Base-by-base conservation (phyloP, 208 protist species). In the Leishmania tarentolae region DNA sequence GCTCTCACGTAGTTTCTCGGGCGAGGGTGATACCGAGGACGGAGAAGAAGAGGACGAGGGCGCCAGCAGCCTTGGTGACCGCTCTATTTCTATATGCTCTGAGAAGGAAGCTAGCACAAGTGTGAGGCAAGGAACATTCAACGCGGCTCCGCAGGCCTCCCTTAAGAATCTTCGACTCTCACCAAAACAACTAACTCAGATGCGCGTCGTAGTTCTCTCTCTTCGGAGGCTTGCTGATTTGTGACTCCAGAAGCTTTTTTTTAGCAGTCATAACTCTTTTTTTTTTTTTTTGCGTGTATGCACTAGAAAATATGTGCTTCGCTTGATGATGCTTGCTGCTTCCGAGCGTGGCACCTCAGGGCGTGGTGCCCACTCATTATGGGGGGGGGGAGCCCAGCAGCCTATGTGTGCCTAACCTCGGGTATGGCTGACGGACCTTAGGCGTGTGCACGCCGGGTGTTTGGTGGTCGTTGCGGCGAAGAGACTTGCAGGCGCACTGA, bases 81-180 rank as follows among this genome's bases (percentile, higher is more conserved):
- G 31, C 21, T 65, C 73, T 53, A 50, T 37, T 46, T 44, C 31
- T 17, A 13, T 65, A 7, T 28, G 37, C 15, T 65, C 52, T 17
- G 73, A 65, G 3, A 77, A 66, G 11, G 52, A 6, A 0, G 31
- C 35, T 15, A 44, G 50, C 11, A 3, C 73, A 21, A 28, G 15
- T 50, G 13, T 15, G 53, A 21, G 2, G 24, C 50, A 35, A 52
- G 50, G 21, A 3, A 2, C 13, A 21, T 6, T 19, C 17, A n/a
- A 11, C 35, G 24, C 17, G 73, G 17, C 1, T n/a, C 35, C 53
- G 47, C 17, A 57, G 8, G 31, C 50, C 52, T 46, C 31, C 13
- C 73, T 77, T 37, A 66, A 77, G 73, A 78, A 59, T 8, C 69
- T 71, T 15, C 75, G 75, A 59, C 40, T 66, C 13, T 40, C 56